phyloP scores from a whole-genome alignment of 1,284 basidiomycete genomes.

The Gastroboletus turbinatus region DNA sequence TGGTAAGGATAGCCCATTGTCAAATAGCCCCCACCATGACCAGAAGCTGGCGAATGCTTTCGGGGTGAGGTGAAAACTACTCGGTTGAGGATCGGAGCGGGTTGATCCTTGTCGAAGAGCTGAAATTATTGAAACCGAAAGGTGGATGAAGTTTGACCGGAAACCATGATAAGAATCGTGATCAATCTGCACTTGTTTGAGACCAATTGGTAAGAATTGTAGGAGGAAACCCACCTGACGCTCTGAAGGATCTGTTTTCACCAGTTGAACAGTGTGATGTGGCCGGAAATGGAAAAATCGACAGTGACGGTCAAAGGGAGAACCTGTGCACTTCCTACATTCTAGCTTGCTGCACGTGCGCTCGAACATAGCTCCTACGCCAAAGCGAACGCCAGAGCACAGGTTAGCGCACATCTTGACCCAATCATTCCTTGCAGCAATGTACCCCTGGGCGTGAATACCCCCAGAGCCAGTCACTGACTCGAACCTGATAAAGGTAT shows the following conservation, averaged over 20 bases:
- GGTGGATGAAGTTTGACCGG: conserved; percentile 93
- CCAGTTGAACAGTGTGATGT: conserved; percentile 80
- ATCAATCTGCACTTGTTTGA: conserved; percentile 37
- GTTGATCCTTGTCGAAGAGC: conserved; percentile 39
- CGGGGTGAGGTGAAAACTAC: conserved; percentile 87
- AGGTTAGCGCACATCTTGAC: conserved; percentile 78
- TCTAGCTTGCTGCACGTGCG: conserved; percentile 73
- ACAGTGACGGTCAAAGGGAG: conserved; percentile 76
- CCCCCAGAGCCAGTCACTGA: not conserved
- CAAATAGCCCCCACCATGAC: conserved; percentile 90
- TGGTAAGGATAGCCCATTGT: conserved; percentile 77
- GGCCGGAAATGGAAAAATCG: conserved; percentile 81
- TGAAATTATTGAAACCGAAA: conserved; percentile 85
- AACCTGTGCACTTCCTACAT: conserved; percentile 64
- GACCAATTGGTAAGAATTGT: not conserved
- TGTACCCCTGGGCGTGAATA: conserved; percentile 19
- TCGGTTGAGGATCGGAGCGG: conserved; percentile 38
- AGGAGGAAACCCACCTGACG: conserved; percentile 44
- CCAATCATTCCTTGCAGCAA: conserved; percentile 34
- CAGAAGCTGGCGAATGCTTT: conserved; percentile 89
- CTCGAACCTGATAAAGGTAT: conserved; percentile 25
- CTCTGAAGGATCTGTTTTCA: conserved; percentile 47
- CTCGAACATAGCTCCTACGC: conserved; percentile 84
- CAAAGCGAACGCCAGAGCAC: conserved; percentile 88
- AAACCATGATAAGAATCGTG: conserved; percentile 88